Base-by-base conservation (phyloP, 805 yeast species). In the Metschnikowia vanudenii region DNA sequence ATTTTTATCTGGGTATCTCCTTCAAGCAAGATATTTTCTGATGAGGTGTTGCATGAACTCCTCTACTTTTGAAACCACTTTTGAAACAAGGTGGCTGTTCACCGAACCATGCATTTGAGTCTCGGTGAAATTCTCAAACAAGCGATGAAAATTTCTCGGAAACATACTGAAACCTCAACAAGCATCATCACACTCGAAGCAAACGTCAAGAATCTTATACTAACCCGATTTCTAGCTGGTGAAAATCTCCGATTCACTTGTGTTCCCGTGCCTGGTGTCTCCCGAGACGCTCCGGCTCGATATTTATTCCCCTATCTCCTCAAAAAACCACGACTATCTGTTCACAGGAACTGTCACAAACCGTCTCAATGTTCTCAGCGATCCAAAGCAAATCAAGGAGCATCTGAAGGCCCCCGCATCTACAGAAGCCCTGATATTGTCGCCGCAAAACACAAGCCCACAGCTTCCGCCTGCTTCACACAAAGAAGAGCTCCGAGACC, bases 261-360 rank as follows among this genome's bases (percentile, higher is more conserved):
- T 54, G 22, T 68, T 58, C 37, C 74, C 75, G 11, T 71, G 74
- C 48, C 47, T 60, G 17, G 56, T 56, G 22, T 52, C 63, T 16
- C 65, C 65, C 14, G 76, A 71, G 46, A 63, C 60, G 36, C 63
- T 67, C 45, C 68, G 68, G 38, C 62, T 69, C 20, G 72, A 68
- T 47, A 50, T 71, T 5, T 71, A 69, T 54, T 49, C 61, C 10
- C 53, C 46, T 2, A 36, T 47, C n/a, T 32, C 41, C 9, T 34
- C 43, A 9, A 40, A 47, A 11, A 36, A 47, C 14, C 49, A 46
- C 18, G 49, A 47, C 12, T 51, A 51, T 33, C 37, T 35, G 32
- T 67, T 59, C 49, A 49, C 64, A 11, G 75, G 75, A 16, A 56
- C 69, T 37, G 61, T 71, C 36, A 42, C 58, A 32, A 56, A 58